Base-by-base conservation (phyloP, 1,284 basidiomycete genomes). In the Cryptococcus sp. region DNA sequence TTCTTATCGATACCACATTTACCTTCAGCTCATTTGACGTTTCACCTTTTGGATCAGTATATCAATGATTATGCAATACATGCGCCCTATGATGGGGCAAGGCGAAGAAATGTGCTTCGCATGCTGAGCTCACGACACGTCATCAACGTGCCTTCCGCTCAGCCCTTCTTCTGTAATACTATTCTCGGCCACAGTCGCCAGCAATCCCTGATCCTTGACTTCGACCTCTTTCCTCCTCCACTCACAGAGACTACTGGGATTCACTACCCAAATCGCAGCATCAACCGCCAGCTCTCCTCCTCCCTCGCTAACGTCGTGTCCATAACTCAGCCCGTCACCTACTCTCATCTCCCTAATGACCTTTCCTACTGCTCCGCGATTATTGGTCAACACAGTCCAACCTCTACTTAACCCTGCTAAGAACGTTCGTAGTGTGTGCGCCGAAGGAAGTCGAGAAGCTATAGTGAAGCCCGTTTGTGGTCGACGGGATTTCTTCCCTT, bases 371-470 rank as follows among this genome's bases (percentile, higher is more conserved):
- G 74, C 68, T 3, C 74, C 74, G 44, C 75, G 59, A 51, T 77
- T 77, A 55, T 77, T 77, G 19, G 74, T 77, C 43, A 77, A 54
- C 4, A 75, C 66, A 15, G 75, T 77, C 69, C 65, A 67, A 3
- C 66, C 63, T 2, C 57, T 50, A 37, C 51, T 22, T 6, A 69
- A 46, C 2, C 73, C 72, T 0, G 57, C 63, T 0, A 69, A 37
- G 26, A 77, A 49, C 2, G 73, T 75, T 3, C 69, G 65, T 22
- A 77, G 52, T 11, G 75, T 77, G 61, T 76, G 74, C 0, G 62
- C 63, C 0, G 65, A 67, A 0, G 73, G 74, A 16, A 70, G 52
- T 26, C 62, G 57, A 1, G 64, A 62, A 19, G 55, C 56, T 6
- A 55, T 11, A 5, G 56, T 55, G 26, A 62, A 46, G 16, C 56